phyloP scores from a whole-genome alignment of 2,329 filamentous ascomycete genomes.

The Remersonia thermophila region DNA sequence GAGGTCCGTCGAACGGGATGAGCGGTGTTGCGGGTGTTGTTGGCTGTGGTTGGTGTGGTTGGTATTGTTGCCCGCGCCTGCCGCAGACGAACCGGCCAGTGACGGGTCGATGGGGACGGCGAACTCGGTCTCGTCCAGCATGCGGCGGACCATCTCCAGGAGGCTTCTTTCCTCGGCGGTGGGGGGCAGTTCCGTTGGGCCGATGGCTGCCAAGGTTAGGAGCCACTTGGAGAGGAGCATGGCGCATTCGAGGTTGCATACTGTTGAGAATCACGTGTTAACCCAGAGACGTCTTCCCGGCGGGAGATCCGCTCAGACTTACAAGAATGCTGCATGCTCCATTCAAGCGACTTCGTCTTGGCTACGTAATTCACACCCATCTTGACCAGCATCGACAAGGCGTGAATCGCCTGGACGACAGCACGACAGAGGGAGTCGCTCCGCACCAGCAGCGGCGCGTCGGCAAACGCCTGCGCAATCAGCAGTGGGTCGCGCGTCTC shows the following conservation, averaged over 20 bases:
- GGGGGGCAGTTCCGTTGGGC: constrained; percentile 35
- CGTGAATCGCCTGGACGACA: constrained; percentile 55
- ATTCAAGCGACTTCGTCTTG: constrained; percentile 46
- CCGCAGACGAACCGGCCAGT: constrained; percentile 26
- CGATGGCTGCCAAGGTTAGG: constrained; percentile 40
- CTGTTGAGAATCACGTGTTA: constrained; percentile 20
- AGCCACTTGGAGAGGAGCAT: constrained; percentile 50
- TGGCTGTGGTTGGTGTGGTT: constrained; percentile 14
- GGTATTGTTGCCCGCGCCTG: background rate
- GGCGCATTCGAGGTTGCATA: constrained; percentile 51
- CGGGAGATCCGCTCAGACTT: constrained; percentile 21
- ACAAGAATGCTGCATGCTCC: constrained; percentile 52
- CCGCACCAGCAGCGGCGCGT: constrained; percentile 45
- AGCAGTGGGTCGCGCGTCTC: constrained; percentile 51
- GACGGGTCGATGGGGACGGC: constrained; percentile 48
- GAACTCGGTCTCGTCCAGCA: constrained; percentile 51
- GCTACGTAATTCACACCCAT: constrained; percentile 50
- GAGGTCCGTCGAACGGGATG: constrained; percentile 24
- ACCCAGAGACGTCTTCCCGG: too few relatives aligned
- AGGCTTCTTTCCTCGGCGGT: constrained; percentile 42
- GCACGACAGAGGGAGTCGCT: constrained; percentile 49
- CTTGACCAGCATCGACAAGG: constrained; percentile 54
- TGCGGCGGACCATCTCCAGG: constrained; percentile 42
- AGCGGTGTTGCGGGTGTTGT: constrained; percentile 22
- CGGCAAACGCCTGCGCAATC: constrained; percentile 48